These are phyloP conservation scores for Colletotrichum endophyticum DNA, from an alignment of 2,329 filamentous ascomycete genomes.

Conservation along the genomic window DNA sequence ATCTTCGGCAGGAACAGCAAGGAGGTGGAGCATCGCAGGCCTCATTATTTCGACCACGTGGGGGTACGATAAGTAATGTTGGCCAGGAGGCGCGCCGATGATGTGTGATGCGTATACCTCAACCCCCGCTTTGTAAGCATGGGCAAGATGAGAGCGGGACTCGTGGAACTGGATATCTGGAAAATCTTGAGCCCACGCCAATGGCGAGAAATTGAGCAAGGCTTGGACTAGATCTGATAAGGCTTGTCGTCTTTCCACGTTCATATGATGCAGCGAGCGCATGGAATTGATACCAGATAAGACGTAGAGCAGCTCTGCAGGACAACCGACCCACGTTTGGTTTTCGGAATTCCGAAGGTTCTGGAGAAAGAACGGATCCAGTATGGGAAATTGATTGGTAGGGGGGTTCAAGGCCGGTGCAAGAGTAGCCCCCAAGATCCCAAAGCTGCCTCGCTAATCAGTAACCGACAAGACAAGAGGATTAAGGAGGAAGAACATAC, in stretches of 20 bases:
- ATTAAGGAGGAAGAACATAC: not conserved
- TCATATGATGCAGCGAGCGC: not conserved
- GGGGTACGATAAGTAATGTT: not conserved
- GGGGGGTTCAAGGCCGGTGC: not conserved
- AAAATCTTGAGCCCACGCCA: not conserved
- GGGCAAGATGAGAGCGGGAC: not conserved
- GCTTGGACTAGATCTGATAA: not conserved
- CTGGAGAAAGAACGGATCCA: not conserved
- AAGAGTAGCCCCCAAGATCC: slow-evolving; percentile 5
- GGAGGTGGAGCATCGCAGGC: slow-evolving; percentile 2
- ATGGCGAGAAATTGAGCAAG: not conserved
- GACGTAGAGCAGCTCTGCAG: slow-evolving; percentile 6
- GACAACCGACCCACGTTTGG: slow-evolving; percentile 15
- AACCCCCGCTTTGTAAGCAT: slow-evolving; percentile 7
- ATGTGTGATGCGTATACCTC: slow-evolving; percentile 2
- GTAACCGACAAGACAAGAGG: not conserved
- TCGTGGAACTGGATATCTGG: not conserved
- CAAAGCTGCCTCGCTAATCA: not conserved
- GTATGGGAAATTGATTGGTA: not conserved
- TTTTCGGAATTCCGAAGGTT: slow-evolving; percentile 1
- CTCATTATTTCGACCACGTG: not conserved
- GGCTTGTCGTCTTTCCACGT: not conserved
- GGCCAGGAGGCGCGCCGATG: not conserved
- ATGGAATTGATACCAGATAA: not conserved
- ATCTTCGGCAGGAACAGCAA: not conserved